phyloP scores from a whole-genome alignment of 1,139 yeast genomes.

The Taphrina wiesneri region DNA sequence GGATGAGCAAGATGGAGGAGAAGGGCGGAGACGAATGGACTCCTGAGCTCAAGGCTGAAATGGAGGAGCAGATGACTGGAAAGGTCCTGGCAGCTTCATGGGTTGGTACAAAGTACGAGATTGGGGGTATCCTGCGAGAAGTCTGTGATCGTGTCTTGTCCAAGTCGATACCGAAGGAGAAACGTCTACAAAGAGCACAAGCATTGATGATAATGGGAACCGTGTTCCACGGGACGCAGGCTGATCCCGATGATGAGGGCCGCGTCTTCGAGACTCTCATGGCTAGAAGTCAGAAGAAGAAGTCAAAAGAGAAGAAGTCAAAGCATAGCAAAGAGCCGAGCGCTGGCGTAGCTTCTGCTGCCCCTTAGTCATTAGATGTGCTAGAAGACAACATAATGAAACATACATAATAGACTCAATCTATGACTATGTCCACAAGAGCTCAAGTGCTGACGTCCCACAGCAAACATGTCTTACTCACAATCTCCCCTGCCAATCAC shows the following conservation, averaged over 20 bases:
- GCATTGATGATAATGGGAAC: constrained; percentile 73
- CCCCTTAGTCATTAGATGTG: not conserved
- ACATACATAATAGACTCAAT: not conserved
- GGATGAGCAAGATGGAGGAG: constrained; percentile 55
- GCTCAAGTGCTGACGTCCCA: no score
- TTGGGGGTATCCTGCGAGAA: constrained; percentile 80
- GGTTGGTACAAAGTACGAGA: constrained; percentile 90
- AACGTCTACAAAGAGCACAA: constrained; percentile 73
- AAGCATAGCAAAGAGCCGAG: not conserved
- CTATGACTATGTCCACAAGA: no score
- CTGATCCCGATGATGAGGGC: constrained; percentile 88
- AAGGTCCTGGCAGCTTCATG: constrained; percentile 94
- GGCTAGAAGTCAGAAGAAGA: constrained; percentile 85
- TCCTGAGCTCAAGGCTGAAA: constrained; percentile 76
- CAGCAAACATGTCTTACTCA: no score
- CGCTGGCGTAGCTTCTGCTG: not conserved
- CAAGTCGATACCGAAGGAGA: constrained; percentile 58
- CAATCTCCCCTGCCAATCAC: no score
- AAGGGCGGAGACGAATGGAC: constrained; percentile 63
- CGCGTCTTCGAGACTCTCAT: constrained; percentile 86
- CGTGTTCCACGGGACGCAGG: constrained; percentile 64
- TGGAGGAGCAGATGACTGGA: constrained; percentile 66
- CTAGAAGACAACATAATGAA: not conserved
- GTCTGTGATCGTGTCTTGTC: constrained; percentile 81
- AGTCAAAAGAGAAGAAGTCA: constrained; percentile 47